phyloP scores from a whole-genome alignment of 148 eudicot genomes.

The Vaccinium vitisidaea region DNA sequence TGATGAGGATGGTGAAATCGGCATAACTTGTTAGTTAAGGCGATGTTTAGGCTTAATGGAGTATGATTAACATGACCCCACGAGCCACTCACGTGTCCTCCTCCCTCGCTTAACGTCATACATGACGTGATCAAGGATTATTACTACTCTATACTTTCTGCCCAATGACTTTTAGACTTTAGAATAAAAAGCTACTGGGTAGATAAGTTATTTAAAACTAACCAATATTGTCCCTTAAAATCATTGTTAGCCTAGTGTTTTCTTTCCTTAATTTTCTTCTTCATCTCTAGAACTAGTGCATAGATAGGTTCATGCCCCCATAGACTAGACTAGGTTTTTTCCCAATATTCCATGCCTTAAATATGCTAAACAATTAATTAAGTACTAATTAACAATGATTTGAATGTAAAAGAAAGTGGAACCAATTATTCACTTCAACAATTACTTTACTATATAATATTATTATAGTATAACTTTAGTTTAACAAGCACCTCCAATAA shows the following conservation, averaged over 20 bases:
- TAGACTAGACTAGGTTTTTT: conserved; percentile 27
- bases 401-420: conserved; percentile 36
- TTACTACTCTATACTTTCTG: background rate
- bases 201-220: conserved; percentile 9
- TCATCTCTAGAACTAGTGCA: conserved; percentile 27
- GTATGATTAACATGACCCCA: background rate
- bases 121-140: conserved; percentile 6
- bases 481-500: background rate
- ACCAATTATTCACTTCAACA: conserved; percentile 36
- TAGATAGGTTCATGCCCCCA: conserved; percentile 39
- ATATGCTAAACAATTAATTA: background rate
- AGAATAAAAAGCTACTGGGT: background rate
- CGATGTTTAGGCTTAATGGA: background rate
- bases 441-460: background rate
- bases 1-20: background rate
- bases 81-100: conserved; percentile 31
- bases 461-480: background rate
- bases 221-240: conserved; percentile 11
- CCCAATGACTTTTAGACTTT: conserved; percentile 13
- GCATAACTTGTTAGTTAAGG: background rate
- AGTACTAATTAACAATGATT: conserved; percentile 26
- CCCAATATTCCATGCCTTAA: conserved; percentile 24
- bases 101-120: background rate
- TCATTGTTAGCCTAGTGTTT: background rate
- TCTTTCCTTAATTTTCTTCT: background rate